These are phyloP conservation scores for Penicillium silybi DNA, from an alignment of 495 filamentous ascomycete species.

Conservation along the genomic window DNA sequence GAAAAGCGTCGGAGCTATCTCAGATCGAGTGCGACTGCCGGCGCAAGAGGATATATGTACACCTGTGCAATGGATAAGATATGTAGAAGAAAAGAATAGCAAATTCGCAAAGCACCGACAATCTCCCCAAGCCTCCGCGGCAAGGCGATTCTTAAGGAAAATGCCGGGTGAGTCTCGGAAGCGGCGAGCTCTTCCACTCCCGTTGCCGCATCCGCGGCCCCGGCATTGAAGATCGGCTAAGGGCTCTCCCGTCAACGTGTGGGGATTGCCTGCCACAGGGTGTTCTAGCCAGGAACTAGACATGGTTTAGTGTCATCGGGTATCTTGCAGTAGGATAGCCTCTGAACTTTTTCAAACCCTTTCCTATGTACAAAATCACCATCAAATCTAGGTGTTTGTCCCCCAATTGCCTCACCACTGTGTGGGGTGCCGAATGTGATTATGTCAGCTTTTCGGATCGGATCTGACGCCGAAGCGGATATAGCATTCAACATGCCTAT, in stretches of 20 bases:
- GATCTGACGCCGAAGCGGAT: slow-evolving; percentile 5
- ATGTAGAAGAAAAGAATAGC: not conserved
- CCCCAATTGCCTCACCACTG: slow-evolving; percentile 1
- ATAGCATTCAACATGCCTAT: not conserved
- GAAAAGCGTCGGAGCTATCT: slow-evolving; percentile 1
- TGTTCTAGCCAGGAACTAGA: not conserved
- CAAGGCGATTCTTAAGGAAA: slow-evolving; percentile 17
- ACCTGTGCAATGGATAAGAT: slow-evolving; percentile 7
- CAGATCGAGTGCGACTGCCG: not conserved
- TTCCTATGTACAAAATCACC: not conserved
- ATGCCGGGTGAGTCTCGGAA: slow-evolving; percentile 33
- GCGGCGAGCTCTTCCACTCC: slow-evolving; percentile 17
- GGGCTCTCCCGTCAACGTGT: slow-evolving; percentile 33
- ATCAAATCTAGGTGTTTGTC: not conserved
- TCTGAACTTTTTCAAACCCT: not conserved
- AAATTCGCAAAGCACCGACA: slow-evolving; percentile 3
- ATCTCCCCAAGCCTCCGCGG: slow-evolving; percentile 9
- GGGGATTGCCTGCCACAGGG: not conserved
- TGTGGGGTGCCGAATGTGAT: slow-evolving; percentile 19
- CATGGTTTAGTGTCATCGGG: not conserved
- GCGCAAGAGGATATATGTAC: not conserved
- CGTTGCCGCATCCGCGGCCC: slow-evolving; percentile 16
- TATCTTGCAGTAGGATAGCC: not conserved
- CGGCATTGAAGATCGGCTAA: slow-evolving; percentile 47
- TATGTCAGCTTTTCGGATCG: slow-evolving; percentile 25